Base-by-base conservation (phyloP, 805 yeast species). In the Blastobotrys chiropterorum region DNA sequence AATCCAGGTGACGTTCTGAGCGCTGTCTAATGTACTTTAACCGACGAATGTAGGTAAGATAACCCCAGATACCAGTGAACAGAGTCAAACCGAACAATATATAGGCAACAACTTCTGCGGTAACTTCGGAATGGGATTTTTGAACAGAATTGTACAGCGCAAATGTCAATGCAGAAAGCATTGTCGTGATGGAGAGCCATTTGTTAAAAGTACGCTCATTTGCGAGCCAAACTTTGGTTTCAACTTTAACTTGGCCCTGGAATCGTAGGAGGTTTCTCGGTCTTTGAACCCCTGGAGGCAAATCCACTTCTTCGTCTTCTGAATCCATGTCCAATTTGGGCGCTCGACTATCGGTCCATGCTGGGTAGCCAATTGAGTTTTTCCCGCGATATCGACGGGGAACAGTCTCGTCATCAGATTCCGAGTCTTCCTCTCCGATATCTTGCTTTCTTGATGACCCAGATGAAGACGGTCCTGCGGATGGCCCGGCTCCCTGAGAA, bases 141-240 rank as follows among this genome's bases (percentile, higher is more conserved):
- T 76, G 73, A 17, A 88, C 86, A 8, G 96, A 83, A 41, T 83
- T 79, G 72, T 87, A 87, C 51, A 94, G 79, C 14, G 94, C 77
- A 64, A 90, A 90, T 0, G 98, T 89, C 61, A 94, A 72, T 0
- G 90, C 83, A 17, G 96, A 82, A 59, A 94, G 76, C 65, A 94
- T 73, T 0, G 95, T 81, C 13, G 95, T 86, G 19, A 92, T 92
- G 56, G 85, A 90, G 58, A 94, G 75, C 99, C 99, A 94, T 69
- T 95, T 80, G 74, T 88, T 85, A 72, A 90, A 92, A 2, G 99
- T 94, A 68, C 99, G 85, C 72, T 94, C 99, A 65, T 94, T 94
- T 26, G 99, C 99, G 57, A 94, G 76, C 97, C 98, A 94, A 13
- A 94, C 99, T 66, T 94, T 94, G 30, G 98, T 95, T 72, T 94